These are phyloP conservation scores for Colletotrichum higginsianum DNA, from an alignment of 2,329 filamentous ascomycete genomes.

Conservation along the genomic window DNA sequence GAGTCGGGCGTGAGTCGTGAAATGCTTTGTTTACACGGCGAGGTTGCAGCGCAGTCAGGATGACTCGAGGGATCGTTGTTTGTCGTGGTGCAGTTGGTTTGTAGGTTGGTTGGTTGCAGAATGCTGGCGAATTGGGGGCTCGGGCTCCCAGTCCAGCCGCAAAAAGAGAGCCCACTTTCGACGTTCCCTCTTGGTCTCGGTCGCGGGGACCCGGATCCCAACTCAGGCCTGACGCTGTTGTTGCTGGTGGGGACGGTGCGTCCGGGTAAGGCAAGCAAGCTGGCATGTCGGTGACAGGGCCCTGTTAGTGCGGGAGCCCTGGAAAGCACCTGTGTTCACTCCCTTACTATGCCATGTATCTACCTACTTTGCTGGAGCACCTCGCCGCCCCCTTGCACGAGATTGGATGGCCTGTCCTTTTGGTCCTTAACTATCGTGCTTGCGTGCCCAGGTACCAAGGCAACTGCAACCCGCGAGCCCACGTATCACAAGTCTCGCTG, in stretches of 20 bases:
- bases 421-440: no score
- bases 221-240: constrained; percentile 2
- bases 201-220: constrained; percentile 6
- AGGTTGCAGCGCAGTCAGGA: constrained; percentile 31
- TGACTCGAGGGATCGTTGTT: constrained; percentile 25
- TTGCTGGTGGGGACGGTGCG: constrained; percentile 8
- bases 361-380: background rate
- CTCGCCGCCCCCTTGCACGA: background rate
- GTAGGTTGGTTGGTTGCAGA: constrained; percentile 30
- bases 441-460: no score
- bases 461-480: background rate
- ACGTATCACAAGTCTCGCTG: constrained; percentile 23
- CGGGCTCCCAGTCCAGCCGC: constrained; percentile 17
- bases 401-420: background rate
- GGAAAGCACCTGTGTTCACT: background rate
- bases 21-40: constrained; percentile 28
- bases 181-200: background rate
- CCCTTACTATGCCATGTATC: no score
- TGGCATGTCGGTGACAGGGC: constrained; percentile 27
- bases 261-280: constrained; percentile 21
- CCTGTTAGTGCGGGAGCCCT: constrained; percentile 22
- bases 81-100: constrained; percentile 9
- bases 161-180: constrained; percentile 21
- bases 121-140: constrained; percentile 29
- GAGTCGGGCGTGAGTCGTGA: constrained; percentile 32